phyloP scores from a whole-genome alignment of 768 basidiomycete genomes.

The Coprinellus micaceus region DNA sequence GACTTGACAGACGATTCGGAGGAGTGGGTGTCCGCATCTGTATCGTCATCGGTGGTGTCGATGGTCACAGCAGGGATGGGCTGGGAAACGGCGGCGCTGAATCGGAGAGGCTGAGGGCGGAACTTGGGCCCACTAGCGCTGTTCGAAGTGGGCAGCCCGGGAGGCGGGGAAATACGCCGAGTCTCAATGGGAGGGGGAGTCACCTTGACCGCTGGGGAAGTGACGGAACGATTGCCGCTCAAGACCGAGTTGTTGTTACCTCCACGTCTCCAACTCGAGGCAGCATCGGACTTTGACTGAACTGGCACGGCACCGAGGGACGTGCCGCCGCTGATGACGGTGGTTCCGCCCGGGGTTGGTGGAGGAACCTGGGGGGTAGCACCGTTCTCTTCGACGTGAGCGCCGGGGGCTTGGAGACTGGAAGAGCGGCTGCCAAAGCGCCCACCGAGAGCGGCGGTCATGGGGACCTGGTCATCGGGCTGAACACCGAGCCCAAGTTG shows the following conservation, averaged over 20 bases:
- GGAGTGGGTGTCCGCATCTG: conserved; percentile 55
- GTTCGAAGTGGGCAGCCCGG: conserved; percentile 22
- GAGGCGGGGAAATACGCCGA: conserved; percentile 50
- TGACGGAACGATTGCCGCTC: conserved; percentile 56
- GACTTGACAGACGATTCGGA: conserved; percentile 58
- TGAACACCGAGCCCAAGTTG: conserved; percentile 47
- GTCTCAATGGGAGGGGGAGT: conserved; percentile 66
- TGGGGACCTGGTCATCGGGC: conserved; percentile 62
- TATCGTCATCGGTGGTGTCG: conserved; percentile 50
- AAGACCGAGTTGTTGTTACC: conserved; percentile 70
- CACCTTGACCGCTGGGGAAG: conserved; percentile 67
- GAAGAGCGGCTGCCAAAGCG: conserved; percentile 67
- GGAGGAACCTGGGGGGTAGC: conserved; percentile 37
- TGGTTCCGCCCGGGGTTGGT: conserved; percentile 58
- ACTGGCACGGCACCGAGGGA: conserved; percentile 51
- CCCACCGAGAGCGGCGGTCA: conserved; percentile 78
- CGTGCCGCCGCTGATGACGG: conserved; percentile 69
- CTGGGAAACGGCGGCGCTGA: conserved; percentile 49
- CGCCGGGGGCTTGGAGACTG: conserved; percentile 40
- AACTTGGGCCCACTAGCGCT: conserved; percentile 31
- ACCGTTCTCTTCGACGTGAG: conserved; percentile 28
- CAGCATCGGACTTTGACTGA: conserved; percentile 81
- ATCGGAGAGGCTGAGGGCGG: conserved; percentile 68
- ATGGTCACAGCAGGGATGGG: conserved; percentile 54
- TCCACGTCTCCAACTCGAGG: conserved; percentile 77